Percentiles rank a stretch among this genome's conserved stretches.
Conservation (phyloP, 768 basidiomycete genomes). For the Suillus spraguei region DNA sequence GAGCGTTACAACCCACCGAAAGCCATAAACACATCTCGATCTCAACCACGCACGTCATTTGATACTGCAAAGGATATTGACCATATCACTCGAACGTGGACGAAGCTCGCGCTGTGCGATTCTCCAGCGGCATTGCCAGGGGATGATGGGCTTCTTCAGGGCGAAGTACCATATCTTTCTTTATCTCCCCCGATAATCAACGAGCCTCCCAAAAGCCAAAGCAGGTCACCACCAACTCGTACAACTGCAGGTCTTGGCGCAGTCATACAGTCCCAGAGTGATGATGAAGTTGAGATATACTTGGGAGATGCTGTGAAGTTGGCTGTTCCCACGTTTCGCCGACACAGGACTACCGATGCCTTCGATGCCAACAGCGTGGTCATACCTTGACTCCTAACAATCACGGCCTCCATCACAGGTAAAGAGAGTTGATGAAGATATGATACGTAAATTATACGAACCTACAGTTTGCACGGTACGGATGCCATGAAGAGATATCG, state of each 20-base stretch:
- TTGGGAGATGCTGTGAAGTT: neutral
- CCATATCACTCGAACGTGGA: neutral
- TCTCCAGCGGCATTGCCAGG: neutral
- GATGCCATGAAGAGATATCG: neutral
- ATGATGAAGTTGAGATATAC: constrained; percentile 1
- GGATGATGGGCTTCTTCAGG: neutral
- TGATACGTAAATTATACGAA: neutral
- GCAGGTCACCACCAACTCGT: neutral
- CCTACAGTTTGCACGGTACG: neutral
- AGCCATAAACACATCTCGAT: neutral
- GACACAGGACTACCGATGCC: constrained; percentile 2
- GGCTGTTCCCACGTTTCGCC: neutral
- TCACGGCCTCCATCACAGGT: neutral
- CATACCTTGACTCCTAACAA: neutral
- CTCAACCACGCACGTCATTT: neutral
- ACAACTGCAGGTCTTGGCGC: neutral
- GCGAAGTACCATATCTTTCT: constrained; percentile 1
- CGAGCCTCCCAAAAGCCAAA: neutral
- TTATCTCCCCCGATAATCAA: neutral
- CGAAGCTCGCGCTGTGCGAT: constrained; percentile 7
- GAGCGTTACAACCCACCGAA: neutral
- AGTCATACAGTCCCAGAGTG: neutral
- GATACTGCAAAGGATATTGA: neutral
- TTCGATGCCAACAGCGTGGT: neutral
- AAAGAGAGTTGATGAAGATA: neutral